Percentiles rank a stretch among this genome's conserved stretches.
Conservation (phyloP, 2,329 filamentous ascomycete species). For the Rosellinia necatrix region DNA sequence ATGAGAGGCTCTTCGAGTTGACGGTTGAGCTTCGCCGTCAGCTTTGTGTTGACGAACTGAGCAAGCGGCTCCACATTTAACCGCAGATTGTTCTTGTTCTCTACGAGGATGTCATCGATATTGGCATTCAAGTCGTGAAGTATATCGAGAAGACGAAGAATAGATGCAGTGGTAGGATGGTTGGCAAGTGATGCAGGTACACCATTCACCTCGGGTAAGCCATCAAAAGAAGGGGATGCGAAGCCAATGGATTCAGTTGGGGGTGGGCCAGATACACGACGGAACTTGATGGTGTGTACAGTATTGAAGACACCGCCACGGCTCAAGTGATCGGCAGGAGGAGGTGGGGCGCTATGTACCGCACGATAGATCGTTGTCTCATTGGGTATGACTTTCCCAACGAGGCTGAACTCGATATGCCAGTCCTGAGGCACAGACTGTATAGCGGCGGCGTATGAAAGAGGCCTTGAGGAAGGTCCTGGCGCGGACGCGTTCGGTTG, state of each 20-base stretch:
- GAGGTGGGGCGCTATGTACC: slow-evolving; percentile 67
- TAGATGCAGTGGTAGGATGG: slow-evolving; percentile 82
- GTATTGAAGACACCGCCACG: slow-evolving; percentile 87
- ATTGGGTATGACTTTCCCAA: slow-evolving; percentile 80
- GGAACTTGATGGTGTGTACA: slow-evolving; percentile 90
- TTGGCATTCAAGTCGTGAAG: slow-evolving; percentile 93
- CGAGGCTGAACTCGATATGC: slow-evolving; percentile 95
- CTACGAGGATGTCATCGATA: slow-evolving; percentile 84
- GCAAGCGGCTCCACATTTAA: slow-evolving; percentile 82
- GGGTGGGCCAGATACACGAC: slow-evolving; percentile 80
- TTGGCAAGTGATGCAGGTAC: slow-evolving; percentile 81
- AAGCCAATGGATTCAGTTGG: slow-evolving; percentile 72
- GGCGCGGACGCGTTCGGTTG: slow-evolving; percentile 52
- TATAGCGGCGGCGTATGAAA: slow-evolving; percentile 84
- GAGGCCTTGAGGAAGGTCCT: slow-evolving; percentile 62
- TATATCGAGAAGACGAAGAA: slow-evolving; percentile 85
- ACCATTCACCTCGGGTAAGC: slow-evolving; percentile 55
- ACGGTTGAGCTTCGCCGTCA: slow-evolving; percentile 95
- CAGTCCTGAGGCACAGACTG: slow-evolving; percentile 85
- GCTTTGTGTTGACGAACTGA: slow-evolving; percentile 97
- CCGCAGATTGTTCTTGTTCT: slow-evolving; percentile 71
- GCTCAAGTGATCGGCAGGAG: slow-evolving; percentile 65
- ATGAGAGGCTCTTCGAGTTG: slow-evolving; percentile 96
- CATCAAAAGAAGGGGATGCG: slow-evolving; percentile 53
- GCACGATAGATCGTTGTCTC: slow-evolving; percentile 97